Evolutionary conservation across 331 rosid genomes (phyloP), one percentile per base, ranked within the genome.

Genomic region (Malus hybrid): DNA sequence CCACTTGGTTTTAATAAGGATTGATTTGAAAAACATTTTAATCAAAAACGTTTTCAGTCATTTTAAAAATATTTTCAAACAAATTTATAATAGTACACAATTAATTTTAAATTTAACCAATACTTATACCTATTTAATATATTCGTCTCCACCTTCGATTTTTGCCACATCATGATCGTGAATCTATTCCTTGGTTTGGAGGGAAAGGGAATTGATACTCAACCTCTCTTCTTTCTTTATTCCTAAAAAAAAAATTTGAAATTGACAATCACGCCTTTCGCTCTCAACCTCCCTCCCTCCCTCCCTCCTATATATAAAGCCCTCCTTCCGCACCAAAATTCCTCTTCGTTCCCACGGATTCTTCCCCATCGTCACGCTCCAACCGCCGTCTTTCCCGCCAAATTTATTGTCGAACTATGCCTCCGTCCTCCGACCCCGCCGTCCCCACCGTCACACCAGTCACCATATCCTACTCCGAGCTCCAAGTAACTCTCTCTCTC

Each of bases 401-500:
- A 42, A 60, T 76, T 66, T 68, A 72, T n/a, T 70, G 62, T 75
- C 86, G 55, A 42, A 70, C 36, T 24, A 87, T 87, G 92, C 74
- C 84, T 60, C 18, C n/a, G 56, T 68, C 83, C 70, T 72, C 86
- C 16, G 89, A 83, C n/a, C 60, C 81, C 72, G 20, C 83, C 70
- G 63, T 78, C 46, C 90, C 90, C 56, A 83, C 88, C 5, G 36
- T 83, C 82, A 52, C 81, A 52, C 74, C 91, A 0, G 82, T 85
- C 78, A 78, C 91, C 78, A 80, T 91, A 62, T 77, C 94, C 28
- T 87, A 85, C 86, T 72, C 86, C 16, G 89, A 83, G 39, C 91
- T 89, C 80, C 64, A 83, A 68, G 97, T 87, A 75, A 3, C 55
- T 20, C 11, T 24, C 62, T 20, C 64, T 60, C 55, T 72, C 74